Base-by-base conservation (phyloP, 2,329 filamentous ascomycete genomes). In the Leptographium flavum region DNA sequence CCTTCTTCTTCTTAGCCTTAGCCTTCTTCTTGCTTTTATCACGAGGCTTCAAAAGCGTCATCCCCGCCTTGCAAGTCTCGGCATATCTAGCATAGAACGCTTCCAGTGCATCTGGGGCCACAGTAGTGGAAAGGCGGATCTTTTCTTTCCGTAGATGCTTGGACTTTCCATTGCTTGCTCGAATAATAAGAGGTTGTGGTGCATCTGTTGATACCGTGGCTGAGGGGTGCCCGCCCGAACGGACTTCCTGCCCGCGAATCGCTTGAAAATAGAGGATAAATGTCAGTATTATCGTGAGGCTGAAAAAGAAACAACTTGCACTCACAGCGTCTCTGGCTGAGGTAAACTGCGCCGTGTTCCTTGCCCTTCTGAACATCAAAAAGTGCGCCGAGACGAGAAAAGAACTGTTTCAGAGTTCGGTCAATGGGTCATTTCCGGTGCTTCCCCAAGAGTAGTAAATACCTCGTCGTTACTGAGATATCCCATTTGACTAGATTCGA, bases 11-110 rank as follows among this genome's bases (percentile, higher is more conserved):
- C 67, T 81, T 85, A 51, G 83, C 86, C 60, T 83, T 83, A 55
- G 83, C 79, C 60, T 83, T 85, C 68, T 81, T 79, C 72, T 86
- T 90, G 63, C 83, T 94, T 58, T 87, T 76, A 65, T 96, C 90
- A 54, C 92, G 74, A 59, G 94, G 94, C 76, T 94, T 96, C 64
- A 98, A 60, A 8, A 81, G 80, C 41, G 75, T 72, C 87, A 96
- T 95, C 6, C 87, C 87, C 0, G 73, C 68, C 68, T 94, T 95
- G 65, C 88, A 95, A 3, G 87, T 73, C 54, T 96, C 92, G 21
- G 87, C 88, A 66, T 96, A 98, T 43, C 76, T 73, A 27, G 69
- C 66, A 61, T 87, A 98, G 58, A 98, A 98, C 0, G 62, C 67
- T 45, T 93, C 87, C 11, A 96, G 61, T 5, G 82, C 76, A 47